Percentiles rank a stretch among this genome's conserved stretches.
Evolutionary conservation across 2,329 filamentous ascomycete species (phyloP).

Genomic region (Ascosphaera pollenicola): DNA sequence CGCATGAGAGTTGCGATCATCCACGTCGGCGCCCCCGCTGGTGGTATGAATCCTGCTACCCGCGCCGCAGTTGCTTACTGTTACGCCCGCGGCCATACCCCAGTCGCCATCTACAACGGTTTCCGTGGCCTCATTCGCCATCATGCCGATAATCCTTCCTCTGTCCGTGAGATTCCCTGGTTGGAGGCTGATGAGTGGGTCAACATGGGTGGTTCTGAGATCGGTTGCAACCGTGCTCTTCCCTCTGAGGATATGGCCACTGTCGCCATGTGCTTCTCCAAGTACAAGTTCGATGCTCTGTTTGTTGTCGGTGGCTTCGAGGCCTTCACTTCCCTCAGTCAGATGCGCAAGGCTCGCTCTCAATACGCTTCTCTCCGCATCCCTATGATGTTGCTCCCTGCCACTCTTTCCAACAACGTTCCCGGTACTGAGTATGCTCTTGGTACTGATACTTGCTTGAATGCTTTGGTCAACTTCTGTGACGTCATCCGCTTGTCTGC

Average conservation of each 20-base stretch:
- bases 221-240: constrained; percentile 88
- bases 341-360: constrained; percentile 60
- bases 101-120: constrained; percentile 84
- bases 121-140: constrained; percentile 88
- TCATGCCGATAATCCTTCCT: constrained; percentile 62
- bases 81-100: constrained; percentile 72
- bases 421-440: constrained; percentile 94
- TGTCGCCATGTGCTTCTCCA: constrained; percentile 61
- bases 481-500: constrained; percentile 96
- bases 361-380: constrained; percentile 75
- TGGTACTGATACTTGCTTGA: constrained; percentile 88
- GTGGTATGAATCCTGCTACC: constrained; percentile 95
- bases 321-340: constrained; percentile 76
- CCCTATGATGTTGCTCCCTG: constrained; percentile 73
- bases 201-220: constrained; percentile 90
- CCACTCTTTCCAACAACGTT: constrained; percentile 98
- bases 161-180: constrained; percentile 76
- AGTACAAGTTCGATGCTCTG: constrained; percentile 74
- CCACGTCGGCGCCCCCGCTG: constrained; percentile 87
- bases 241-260: constrained; percentile 69
- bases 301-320: constrained; percentile 93
- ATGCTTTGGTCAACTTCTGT: constrained; percentile 84
- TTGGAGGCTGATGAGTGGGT: constrained; percentile 90
- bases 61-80: constrained; percentile 87
- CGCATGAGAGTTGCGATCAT: constrained; percentile 88